Evolutionary conservation across 2,329 filamentous ascomycete genomes (phyloP).

Genomic region (Acrocalymma vagum): DNA sequence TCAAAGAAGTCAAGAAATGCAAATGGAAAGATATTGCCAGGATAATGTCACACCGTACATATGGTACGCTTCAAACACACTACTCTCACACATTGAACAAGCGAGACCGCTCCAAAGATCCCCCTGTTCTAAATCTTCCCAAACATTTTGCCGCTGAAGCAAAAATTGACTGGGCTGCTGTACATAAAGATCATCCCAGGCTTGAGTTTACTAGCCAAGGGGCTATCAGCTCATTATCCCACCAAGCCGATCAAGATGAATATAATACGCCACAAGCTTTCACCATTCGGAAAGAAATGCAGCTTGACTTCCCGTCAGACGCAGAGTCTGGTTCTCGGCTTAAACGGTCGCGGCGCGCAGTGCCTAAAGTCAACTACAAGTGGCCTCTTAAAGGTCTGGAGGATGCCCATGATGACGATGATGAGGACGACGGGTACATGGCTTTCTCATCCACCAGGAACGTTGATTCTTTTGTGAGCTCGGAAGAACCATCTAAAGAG

Average conservation of each 20-base stretch:
- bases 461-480: slow-evolving; percentile 3
- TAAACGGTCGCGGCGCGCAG: slow-evolving; percentile 29
- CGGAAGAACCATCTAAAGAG: slow-evolving; percentile 23
- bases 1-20: slow-evolving; percentile 50
- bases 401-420: slow-evolving; percentile 11
- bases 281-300: slow-evolving; percentile 6
- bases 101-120: slow-evolving; percentile 34
- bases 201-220: slow-evolving; percentile 1
- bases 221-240: neutral
- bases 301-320: slow-evolving; percentile 28
- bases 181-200: slow-evolving; percentile 17
- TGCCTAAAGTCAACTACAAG: slow-evolving; percentile 37
- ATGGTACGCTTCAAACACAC: slow-evolving; percentile 29
- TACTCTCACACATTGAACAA: slow-evolving; percentile 38
- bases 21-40: slow-evolving; percentile 47
- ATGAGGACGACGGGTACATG: slow-evolving; percentile 1
- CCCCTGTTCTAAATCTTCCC: slow-evolving; percentile 28
- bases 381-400: too few species aligned
- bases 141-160: slow-evolving; percentile 35
- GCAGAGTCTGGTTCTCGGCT: slow-evolving; percentile 21
- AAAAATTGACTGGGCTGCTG: slow-evolving; percentile 27
- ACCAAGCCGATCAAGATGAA: slow-evolving; percentile 1
- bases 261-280: neutral
- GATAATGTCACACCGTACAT: slow-evolving; percentile 42
- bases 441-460: slow-evolving; percentile 1